Evolutionary conservation across 2,329 filamentous ascomycete genomes (phyloP), one percentile per base, ranked within the genome.

Genomic region (Botrytis fabae): DNA sequence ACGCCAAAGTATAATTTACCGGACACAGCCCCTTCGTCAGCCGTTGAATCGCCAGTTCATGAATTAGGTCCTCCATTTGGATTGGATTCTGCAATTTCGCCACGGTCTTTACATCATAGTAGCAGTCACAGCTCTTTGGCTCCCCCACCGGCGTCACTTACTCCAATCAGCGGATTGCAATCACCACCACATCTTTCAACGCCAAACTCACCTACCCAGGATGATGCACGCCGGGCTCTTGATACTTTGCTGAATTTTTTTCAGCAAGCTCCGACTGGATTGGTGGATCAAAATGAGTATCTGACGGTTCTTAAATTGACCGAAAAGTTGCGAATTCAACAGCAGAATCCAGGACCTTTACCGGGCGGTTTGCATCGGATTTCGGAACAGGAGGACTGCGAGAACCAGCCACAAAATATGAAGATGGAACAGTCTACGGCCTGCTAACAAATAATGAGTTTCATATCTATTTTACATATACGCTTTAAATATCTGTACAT

Each of bases 221-320:
- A 98, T 78, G 94, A 98, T 81, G 95, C 95, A 6, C 88, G 93
- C 57, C 88, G 90, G 69, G 95, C 95, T 1, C 87, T 97, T 7
- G 91, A 95, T 78, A 90, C 95, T 3, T 89, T 98, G 32, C 88
- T 97, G 81, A 91, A 84, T 74, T 97, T 95, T 80, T 92, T 98
- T 81, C 90, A 90, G 74, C 88, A 92, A 77, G 89, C 90, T 20
- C 83, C 86, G 0, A 84, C 82, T 35, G 91, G 90, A 1, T 88
- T 94, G 46, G 89, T 93, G 25, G 93, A 96, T 79, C 88, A 93
- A 64, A 88, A 89, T 78, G 95, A 98, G 75, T 95, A 92, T 80
- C 82, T 93, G 76, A 89, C 90, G 4, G 90, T 98, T 65, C 86
- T 93, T 28, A 93, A 94, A 80, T 84, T 98, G 76, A 95, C 95